These are phyloP conservation scores for Chloris gayana DNA, from an alignment of 176 grass and related monocot species.

Conservation along the genomic window DNA sequence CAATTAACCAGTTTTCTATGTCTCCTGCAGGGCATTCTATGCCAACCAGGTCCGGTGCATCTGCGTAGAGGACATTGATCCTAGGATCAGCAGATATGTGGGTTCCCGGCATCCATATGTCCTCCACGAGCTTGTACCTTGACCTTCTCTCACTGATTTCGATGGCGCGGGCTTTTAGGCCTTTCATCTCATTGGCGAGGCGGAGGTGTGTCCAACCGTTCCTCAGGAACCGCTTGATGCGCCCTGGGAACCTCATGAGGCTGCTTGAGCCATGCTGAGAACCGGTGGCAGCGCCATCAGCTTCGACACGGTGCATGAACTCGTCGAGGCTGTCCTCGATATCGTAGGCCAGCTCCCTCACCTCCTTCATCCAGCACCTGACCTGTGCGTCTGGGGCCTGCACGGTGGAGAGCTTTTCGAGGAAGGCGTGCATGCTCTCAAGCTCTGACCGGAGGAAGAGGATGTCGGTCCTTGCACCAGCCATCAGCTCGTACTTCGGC, in stretches of 20 bases:
- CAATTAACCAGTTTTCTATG: not conserved
- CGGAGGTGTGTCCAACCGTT: not conserved
- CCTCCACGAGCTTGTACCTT: not conserved
- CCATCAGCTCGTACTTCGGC: constrained; percentile 11
- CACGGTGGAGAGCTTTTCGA: constrained; percentile 1
- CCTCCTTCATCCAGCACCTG: constrained; percentile 23
- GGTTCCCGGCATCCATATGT: not conserved
- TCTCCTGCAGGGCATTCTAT: not conserved
- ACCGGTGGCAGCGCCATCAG: not conserved
- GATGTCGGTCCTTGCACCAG: not conserved
- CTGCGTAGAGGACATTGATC: constrained; percentile 6
- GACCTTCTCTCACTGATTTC: constrained; percentile 25
- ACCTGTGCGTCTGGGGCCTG: not conserved
- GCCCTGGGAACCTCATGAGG: not conserved
- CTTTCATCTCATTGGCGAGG: constrained; percentile 8
- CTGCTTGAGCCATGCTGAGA: not conserved
- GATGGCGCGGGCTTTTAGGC: not conserved
- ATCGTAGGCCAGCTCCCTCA: constrained; percentile 30
- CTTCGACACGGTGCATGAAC: not conserved
- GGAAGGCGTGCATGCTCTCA: constrained; percentile 37
- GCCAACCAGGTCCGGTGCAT: not conserved
- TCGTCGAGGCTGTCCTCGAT: constrained; percentile 32
- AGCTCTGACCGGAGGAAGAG: constrained; percentile 33
- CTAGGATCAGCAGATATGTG: not conserved
- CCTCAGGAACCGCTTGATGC: not conserved